phyloP scores from a whole-genome alignment of 2,329 filamentous ascomycete species.

The Sarocladium strictum region DNA sequence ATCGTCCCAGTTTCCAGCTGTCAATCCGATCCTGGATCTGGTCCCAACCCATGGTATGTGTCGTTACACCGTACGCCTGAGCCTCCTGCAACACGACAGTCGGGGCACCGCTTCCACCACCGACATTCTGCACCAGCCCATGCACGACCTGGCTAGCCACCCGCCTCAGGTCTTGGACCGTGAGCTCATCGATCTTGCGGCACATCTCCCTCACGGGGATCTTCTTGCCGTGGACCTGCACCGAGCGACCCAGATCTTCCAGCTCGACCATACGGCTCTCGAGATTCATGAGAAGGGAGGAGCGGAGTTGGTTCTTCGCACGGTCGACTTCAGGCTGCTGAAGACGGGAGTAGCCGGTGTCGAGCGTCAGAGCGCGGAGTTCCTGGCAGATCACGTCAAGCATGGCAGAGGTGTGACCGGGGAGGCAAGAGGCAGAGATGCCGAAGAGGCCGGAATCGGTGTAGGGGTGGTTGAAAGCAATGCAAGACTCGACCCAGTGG shows the following conservation, averaged over 20 bases:
- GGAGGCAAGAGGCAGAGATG: slow-evolving; percentile 80
- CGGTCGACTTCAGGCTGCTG: slow-evolving; percentile 74
- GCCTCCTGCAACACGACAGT: slow-evolving; percentile 95
- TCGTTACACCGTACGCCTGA: slow-evolving; percentile 62
- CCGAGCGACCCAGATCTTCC: slow-evolving; percentile 88
- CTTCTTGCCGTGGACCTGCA: slow-evolving; percentile 94
- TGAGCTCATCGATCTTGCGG: slow-evolving; percentile 73
- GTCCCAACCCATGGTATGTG: slow-evolving; percentile 71
- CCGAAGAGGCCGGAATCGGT: slow-evolving; percentile 94
- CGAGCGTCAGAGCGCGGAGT: slow-evolving; percentile 69
- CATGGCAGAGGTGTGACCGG: slow-evolving; percentile 73
- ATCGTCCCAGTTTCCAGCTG: slow-evolving; percentile 65
- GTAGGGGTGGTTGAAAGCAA: slow-evolving; percentile 97
- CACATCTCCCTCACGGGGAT: slow-evolving; percentile 94
- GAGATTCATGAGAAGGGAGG: slow-evolving; percentile 90
- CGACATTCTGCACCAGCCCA: slow-evolving; percentile 68
- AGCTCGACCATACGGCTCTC: slow-evolving; percentile 96
- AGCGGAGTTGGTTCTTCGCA: slow-evolving; percentile 94
- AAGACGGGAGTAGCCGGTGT: slow-evolving; percentile 67
- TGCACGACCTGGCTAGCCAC: slow-evolving; percentile 76
- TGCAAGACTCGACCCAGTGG: slow-evolving; percentile 93
- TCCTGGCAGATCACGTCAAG: slow-evolving; percentile 94
- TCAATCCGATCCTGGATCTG: slow-evolving; percentile 85
- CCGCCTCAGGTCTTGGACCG: slow-evolving; percentile 70
- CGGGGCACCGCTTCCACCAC: slow-evolving; percentile 76